Conservation (phyloP, 148 eudicot species). For the Chenopodium quinoa region DNA sequence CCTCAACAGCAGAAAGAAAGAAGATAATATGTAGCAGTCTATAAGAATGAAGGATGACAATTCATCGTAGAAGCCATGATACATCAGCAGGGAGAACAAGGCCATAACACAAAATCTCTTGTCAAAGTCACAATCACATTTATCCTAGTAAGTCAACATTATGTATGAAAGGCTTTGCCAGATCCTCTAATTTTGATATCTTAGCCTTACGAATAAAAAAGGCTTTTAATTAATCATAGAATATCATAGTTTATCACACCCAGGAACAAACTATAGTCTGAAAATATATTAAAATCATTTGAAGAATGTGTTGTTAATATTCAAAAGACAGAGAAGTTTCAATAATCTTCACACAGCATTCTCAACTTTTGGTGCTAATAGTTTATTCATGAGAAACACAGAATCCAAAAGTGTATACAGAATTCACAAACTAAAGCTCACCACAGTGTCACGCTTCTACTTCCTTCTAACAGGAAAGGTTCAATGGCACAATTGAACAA, state of each 20-base stretch:
- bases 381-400: no score
- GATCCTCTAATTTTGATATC: not conserved
- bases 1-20: not conserved
- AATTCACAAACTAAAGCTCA: no score
- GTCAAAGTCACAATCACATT: conserved; percentile 8
- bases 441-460: no score
- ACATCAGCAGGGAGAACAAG: not conserved
- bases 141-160: not conserved
- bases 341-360: no score
- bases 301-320: no score
- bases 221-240: not conserved
- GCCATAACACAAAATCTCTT: not conserved
- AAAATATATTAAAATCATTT: not conserved
- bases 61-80: not conserved
- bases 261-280: not conserved
- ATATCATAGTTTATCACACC: not conserved
- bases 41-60: not conserved
- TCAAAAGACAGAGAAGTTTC: no score
- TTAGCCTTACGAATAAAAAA: not conserved
- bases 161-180: not conserved
- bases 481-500: no score
- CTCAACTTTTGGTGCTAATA: no score
- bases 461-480: no score
- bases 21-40: not conserved
- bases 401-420: no score